Base-by-base conservation (phyloP, 1,284 basidiomycete species). In the Cryptococcus sp. region DNA sequence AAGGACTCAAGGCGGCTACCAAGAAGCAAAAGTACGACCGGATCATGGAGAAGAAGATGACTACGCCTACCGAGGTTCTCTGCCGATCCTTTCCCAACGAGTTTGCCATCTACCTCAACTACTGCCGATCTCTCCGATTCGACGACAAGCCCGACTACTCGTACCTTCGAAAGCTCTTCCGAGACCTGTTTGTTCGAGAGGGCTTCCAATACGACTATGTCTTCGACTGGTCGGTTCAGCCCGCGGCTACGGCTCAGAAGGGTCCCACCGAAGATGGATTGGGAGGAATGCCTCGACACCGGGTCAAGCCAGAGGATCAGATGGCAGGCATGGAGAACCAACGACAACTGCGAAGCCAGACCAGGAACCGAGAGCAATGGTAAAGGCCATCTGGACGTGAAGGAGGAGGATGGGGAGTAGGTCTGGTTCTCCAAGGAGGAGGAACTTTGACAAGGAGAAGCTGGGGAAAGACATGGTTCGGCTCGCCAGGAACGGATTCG, bases 21-120 rank as follows among this genome's bases (percentile, higher is more conserved):
- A 97, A 95, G 86, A 97, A 97, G 82, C 93, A 97, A 79, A 97
- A 97, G 78, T 95, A 97, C 76, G 93, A 97, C 74, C 84, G 91
- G 51, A 97, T 97, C 77, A 95, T 95, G 91, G 93, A 97, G 78
- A 97, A 97, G 83, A 75, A 97, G 82, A 97, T 97, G 92, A 95
- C 92, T 26, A 95, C 92, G 0, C 90, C 93, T 19, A 97, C 91
- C 50, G 91, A 95, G 70, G 79, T 92, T 50, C 82, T 97, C 23
- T 95, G 92, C 78, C 90, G 91, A 60, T 90, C 89, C 26, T 95
- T 93, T 82, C 92, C 93, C 58, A 92, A 92, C 75, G 93, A 97
- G 76, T 95, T 95, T 61, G 90, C 89, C 42, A 94, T 95, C 64
- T 97, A 95, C 81, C 78, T 97, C 65, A 97, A 95, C 78, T 97